Evolutionary conservation across 192 early-diverging fungal genomes (phyloP), one percentile per base, ranked within the genome.

Genomic region (Coemansia sp.): DNA sequence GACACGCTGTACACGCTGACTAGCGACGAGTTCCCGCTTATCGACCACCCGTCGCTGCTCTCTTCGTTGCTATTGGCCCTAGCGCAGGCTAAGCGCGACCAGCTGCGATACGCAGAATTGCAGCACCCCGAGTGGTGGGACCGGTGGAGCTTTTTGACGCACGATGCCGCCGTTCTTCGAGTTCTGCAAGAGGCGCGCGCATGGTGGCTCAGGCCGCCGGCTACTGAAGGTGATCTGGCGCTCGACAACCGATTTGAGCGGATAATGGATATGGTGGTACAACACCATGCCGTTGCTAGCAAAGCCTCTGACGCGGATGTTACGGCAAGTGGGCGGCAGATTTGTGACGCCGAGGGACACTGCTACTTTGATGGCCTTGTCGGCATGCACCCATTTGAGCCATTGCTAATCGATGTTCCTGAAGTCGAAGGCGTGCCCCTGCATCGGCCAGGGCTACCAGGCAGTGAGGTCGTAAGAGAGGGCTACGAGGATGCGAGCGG

Each of bases 1-100:
- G 90, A 89, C 66, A 88, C 81, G 23, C 85, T 92, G 12, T 94
- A 90, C 80, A 78, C 89, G 17, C 76, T 94, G 34, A 89, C 91
- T 0, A 63, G 76, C 19, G 84, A 90, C 31, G 87, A 90, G 66
- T 92, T 89, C 48, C 90, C 90, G 11, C 66, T 90, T n/a, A 76
- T 87, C 11, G 80, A 82, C 66, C 68, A 74, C 39, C 70, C 70
- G 36, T 60, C 80, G 29, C 66, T 82, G 51, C 74, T 69, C 17
- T 82, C 80, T 29, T 82, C 80, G 62, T 64, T 82, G 39, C 72
- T 82, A 57, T 50, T 77, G 46, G 75, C 80, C 10, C 69, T 82
- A 25, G 80, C 31, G 0, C 72, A 77, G 42, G 80, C 80, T 10
- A 62, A 64, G 46, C 72, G 68, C 44, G 29, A 74, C 38, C 75